Conservation (phyloP, 129 eudicot species). For the Flaveria trinervia region DNA sequence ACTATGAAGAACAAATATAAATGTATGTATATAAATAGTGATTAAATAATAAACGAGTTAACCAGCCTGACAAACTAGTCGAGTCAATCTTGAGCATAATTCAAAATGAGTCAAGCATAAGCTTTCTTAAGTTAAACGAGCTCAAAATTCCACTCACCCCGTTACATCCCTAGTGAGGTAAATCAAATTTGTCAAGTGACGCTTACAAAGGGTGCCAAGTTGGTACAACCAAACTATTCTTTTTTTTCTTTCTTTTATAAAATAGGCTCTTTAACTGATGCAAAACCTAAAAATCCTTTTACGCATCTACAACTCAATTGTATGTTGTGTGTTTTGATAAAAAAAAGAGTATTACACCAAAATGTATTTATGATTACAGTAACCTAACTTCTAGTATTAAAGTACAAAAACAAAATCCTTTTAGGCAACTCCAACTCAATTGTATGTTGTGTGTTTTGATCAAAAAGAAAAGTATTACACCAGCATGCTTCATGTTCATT, state of each 20-base stretch:
- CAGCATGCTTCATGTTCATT: constrained; percentile 19
- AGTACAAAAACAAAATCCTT: constrained; percentile 28
- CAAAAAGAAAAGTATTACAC: constrained; percentile 1
- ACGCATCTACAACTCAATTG: not conserved
- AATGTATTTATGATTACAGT: not conserved
- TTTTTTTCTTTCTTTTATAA: not conserved
- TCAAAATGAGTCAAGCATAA: not conserved
- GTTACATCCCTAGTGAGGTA: no score
- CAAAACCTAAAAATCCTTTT: constrained; percentile 5
- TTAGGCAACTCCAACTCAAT: not conserved
- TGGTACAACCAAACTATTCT: no score
- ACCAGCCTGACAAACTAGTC: not conserved
- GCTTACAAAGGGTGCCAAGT: no score
- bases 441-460: constrained; percentile 11
- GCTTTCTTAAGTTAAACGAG: not conserved
- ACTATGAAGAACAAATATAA: no score
- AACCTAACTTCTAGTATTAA: constrained; percentile 19
- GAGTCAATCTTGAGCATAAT: not conserved
- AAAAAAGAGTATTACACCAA: not conserved
- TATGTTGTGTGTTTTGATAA: constrained; percentile 12
- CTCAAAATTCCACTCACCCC: no score
- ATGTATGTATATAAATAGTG: no score
- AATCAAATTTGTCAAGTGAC: no score
- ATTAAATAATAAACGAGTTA: no score
- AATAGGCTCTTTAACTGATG: not conserved